Evolutionary conservation across 208 protist genomes (phyloP), one percentile per base, ranked within the genome.

Genomic region (Lotmaria passim): DNA sequence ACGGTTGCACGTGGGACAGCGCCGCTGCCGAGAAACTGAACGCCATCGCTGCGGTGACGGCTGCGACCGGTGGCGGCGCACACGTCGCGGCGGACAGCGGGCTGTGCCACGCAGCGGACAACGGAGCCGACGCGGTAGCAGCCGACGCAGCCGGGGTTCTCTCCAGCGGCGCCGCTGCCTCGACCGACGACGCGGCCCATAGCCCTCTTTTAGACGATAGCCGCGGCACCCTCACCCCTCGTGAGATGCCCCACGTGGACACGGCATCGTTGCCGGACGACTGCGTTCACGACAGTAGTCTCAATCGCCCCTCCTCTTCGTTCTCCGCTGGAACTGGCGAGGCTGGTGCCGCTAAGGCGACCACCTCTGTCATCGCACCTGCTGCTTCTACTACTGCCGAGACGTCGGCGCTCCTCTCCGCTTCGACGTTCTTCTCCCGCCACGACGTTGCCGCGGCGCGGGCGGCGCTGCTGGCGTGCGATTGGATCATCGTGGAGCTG

Each of bases 401-500:
- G n/a, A n/a, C 28, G 23, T 41, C 59, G 6, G 41, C n/a, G 11
- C 21, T 28, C n/a, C n/a, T n/a, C 17, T 30, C 59, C n/a, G 48
- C 67, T 2, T 56, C 61, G 17, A 33, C 48, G 17, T 81, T 78
- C 34, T 91, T 97, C 58, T 87, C 78, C 56, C 84, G 86, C 28
- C 74, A 78, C 23, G 87, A 97, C 61, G 63, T 68, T 1, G 58
- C 56, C 19, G 75, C 73, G 23, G 60, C 94, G 51, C 90, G 81
- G 10, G 62, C 73, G 2, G 90, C 90, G 19, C 77, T 97, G 14
- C 57, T 93, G 12, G 65, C 73, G 14, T 78, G 79, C 23, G 89
- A 96, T 69, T 85, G 78, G 75, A 92, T 98, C 46, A 69, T 98
- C 4, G 77, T 96, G 51, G 87, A 94, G 75, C 68, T 90, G 66